Percentiles rank a stretch among this genome's conserved stretches.
Evolutionary conservation across 257 asterid genomes (phyloP).

Genomic region (Mentha longifolia): DNA sequence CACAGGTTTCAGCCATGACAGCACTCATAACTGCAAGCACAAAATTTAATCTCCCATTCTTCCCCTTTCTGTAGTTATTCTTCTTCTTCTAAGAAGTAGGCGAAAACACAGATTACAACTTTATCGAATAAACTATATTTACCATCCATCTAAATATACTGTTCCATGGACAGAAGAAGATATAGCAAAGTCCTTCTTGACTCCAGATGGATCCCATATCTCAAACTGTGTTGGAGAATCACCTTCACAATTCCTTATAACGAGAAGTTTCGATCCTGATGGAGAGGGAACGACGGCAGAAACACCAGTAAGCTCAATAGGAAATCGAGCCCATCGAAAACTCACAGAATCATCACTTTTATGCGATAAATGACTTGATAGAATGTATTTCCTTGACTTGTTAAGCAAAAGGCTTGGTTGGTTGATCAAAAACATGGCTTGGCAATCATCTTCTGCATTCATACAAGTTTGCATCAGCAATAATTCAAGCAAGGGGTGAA

Average conservation of each 20-base stretch:
- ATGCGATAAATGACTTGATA: constrained; percentile 58
- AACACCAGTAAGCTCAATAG: constrained; percentile 71
- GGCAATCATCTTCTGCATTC: constrained; percentile 53
- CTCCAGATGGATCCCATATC: constrained; percentile 73
- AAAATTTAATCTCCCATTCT: too few relatives aligned
- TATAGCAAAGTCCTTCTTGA: constrained; percentile 64
- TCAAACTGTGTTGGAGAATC: constrained; percentile 76
- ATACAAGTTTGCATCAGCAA: constrained; percentile 1
- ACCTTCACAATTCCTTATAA: constrained; percentile 69
- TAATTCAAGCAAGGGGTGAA: not conserved
- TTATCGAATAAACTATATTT: constrained; percentile 20
- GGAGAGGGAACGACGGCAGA: constrained; percentile 78
- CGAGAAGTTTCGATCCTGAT: constrained; percentile 78
- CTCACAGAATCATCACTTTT: constrained; percentile 45
- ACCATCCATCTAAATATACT: constrained; percentile 95
- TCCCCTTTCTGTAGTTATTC: too few relatives aligned
- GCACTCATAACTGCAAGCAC: too few relatives aligned
- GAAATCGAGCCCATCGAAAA: constrained; percentile 80
- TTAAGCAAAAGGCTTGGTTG: constrained; percentile 77
- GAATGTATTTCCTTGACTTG: constrained; percentile 63
- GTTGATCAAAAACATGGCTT: constrained; percentile 66
- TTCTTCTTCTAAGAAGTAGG: too few relatives aligned
- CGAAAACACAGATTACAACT: too few relatives aligned
- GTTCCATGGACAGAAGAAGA: constrained; percentile 78
- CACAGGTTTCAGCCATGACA: too few relatives aligned